Evolutionary conservation across 2,329 filamentous ascomycete species (phyloP).

Genomic region (Fusarium sublunatum): DNA sequence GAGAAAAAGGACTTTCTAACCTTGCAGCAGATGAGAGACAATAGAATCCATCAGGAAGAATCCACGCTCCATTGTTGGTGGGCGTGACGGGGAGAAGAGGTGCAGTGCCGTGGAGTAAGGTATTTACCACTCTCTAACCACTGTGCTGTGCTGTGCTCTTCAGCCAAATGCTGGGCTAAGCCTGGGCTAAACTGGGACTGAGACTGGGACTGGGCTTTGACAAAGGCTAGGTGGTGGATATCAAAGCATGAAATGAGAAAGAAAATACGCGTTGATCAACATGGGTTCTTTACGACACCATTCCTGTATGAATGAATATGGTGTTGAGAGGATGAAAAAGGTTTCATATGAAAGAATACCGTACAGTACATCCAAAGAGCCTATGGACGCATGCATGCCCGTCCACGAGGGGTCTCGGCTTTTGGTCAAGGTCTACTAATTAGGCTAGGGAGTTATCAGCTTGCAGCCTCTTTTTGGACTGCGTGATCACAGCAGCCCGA

Average conservation of each 20-base stretch:
- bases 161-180: slow-evolving; percentile 3
- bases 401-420: slow-evolving; percentile 10
- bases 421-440: neutral
- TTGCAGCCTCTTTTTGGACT: slow-evolving; percentile 17
- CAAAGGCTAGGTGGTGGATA: slow-evolving; percentile 3
- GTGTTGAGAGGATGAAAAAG: too few species aligned
- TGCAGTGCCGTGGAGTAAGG: slow-evolving; percentile 23
- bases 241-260: slow-evolving; percentile 2
- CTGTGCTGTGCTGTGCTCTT: slow-evolving; percentile 4
- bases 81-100: slow-evolving; percentile 35
- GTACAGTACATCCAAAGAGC: neutral
- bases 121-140: slow-evolving; percentile 16
- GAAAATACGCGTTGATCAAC: slow-evolving; percentile 3
- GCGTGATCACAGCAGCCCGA: slow-evolving; percentile 2
- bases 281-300: slow-evolving; percentile 4
- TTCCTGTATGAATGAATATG: too few species aligned
- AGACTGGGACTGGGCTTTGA: neutral
- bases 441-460: neutral
- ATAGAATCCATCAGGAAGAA: slow-evolving; percentile 41
- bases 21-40: slow-evolving; percentile 41
- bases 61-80: slow-evolving; percentile 42
- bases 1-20: slow-evolving; percentile 37
- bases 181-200: neutral
- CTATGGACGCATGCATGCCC: neutral
- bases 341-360: neutral